Evolutionary conservation across 345 rosid genomes (phyloP), one percentile per base, ranked within the genome.

Genomic region (Linum lewisii): DNA sequence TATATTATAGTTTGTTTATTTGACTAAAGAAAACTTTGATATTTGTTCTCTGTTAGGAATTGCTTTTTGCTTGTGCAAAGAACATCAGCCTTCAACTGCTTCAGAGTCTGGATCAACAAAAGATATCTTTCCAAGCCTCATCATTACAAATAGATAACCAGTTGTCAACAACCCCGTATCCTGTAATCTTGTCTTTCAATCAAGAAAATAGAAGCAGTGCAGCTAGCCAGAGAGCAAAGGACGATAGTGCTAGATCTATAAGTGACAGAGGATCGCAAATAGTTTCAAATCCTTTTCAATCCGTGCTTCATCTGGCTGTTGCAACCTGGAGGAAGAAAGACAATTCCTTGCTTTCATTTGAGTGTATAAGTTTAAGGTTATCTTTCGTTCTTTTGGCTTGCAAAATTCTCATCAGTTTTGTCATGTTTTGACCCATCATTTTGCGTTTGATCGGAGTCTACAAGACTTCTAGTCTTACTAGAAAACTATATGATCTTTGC

Each of bases 261-360:
- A 70, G 63, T 62, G 81, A 79, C 51, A 62, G 54, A 52, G 64
- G 61, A n/a, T 62, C 67, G 70, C 74, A 71, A 57, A 32, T 66
- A 57, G 58, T 73, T 66, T 67, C 84, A 26, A 57, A 66, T 66
- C 54, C 66, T 24, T 68, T 68, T 74, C 81, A 85, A 71, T 82
- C 86, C 55, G 88, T 81, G 34, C 32, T 91, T 51, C 66, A 67
- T 70, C 75, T 84, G 56, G 72, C 81, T 62, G 64, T 83, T 61
- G 75, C 83, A 56, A 84, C 74, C 73, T 91, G 95, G 98, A 83
- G 84, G 81, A 91, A 83, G 81, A 88, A 80, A 75, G 95, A 91
- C 76, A 51, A 63, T 62, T 77, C 96, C 36, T 60, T 88, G 75
- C 81, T 80, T 72, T 91, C 95, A 58, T 91, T 91, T 60, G 92